Conservation (phyloP, 768 basidiomycete species). For the Serpula lacrymans region DNA sequence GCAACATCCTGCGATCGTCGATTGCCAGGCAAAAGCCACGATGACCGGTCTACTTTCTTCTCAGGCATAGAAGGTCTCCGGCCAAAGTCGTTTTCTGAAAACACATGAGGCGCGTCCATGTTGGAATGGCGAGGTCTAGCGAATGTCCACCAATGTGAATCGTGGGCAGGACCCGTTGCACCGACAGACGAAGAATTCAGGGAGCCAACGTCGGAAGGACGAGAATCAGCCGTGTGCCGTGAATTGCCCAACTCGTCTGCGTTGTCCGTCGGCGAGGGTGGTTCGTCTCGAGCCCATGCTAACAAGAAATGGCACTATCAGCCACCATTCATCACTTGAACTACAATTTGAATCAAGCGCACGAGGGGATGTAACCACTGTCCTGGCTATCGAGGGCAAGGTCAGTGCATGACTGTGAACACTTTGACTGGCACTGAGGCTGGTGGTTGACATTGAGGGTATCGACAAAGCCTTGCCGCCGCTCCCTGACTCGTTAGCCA, state of each 20-base stretch:
- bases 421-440: slow-evolving; percentile 25
- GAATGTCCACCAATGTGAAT: slow-evolving; percentile 75
- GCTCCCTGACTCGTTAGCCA: slow-evolving; percentile 16
- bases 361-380: slow-evolving; percentile 72
- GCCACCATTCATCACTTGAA: slow-evolving; percentile 3
- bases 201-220: slow-evolving; percentile 52
- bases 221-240: slow-evolving; percentile 33
- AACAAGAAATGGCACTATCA: slow-evolving; percentile 5
- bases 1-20: slow-evolving; percentile 12
- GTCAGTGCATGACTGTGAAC: slow-evolving; percentile 20
- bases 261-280: slow-evolving; percentile 61
- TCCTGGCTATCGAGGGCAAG: slow-evolving; percentile 42
- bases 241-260: slow-evolving; percentile 34
- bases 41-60: slow-evolving; percentile 41
- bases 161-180: slow-evolving; percentile 28
- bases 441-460: slow-evolving; percentile 22
- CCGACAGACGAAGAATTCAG: slow-evolving; percentile 40
- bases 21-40: slow-evolving; percentile 44
- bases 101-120: slow-evolving; percentile 21
- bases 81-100: slow-evolving; percentile 13
- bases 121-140: slow-evolving; percentile 48
- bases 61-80: slow-evolving; percentile 27
- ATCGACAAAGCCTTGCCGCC: slow-evolving; percentile 15
- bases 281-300: slow-evolving; percentile 88
- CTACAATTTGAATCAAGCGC: slow-evolving; percentile 22